Conservation (phyloP, 768 basidiomycete species). For the Pholiota conissans region DNA sequence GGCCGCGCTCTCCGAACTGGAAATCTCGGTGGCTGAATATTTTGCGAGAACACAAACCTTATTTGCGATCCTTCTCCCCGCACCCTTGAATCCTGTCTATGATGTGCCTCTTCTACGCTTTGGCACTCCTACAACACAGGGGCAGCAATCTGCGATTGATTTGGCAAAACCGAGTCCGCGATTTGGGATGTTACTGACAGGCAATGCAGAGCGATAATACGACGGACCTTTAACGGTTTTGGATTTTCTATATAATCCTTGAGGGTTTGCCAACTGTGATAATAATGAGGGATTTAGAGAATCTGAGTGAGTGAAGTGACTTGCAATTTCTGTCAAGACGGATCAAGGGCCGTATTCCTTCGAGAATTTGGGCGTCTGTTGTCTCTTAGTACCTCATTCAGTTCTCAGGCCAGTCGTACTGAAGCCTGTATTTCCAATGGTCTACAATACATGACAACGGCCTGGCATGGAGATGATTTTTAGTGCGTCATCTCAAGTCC, state of each 20-base stretch:
- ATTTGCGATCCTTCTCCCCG: slow-evolving; percentile 57
- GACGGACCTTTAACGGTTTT: not conserved
- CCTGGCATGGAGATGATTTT: not conserved
- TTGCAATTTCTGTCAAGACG: not conserved
- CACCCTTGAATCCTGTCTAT: slow-evolving; percentile 13
- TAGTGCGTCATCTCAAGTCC: not conserved
- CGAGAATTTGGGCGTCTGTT: not conserved
- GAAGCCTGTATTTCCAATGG: not conserved
- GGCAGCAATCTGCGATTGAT: slow-evolving; percentile 59
- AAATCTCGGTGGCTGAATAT: slow-evolving; percentile 35
- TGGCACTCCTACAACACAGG: slow-evolving; percentile 50
- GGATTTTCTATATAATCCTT: not conserved
- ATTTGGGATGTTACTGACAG: slow-evolving; percentile 74
- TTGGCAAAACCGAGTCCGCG: slow-evolving; percentile 71
- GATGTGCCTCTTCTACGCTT: slow-evolving; percentile 42
- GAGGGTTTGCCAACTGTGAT: not conserved
- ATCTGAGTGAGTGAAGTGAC: not conserved
- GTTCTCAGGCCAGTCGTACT: not conserved
- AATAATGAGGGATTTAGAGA: not conserved
- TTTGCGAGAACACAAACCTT: slow-evolving; percentile 62
- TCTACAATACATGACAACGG: not conserved
- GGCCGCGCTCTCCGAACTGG: slow-evolving; percentile 23
- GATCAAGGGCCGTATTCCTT: not conserved
- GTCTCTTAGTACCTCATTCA: not conserved
- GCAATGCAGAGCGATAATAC: slow-evolving; percentile 31